Percentiles rank a stretch among this genome's conserved stretches.
Evolutionary conservation across 1,284 basidiomycete genomes (phyloP).

Genomic region (Exobasidium rhododendri): DNA sequence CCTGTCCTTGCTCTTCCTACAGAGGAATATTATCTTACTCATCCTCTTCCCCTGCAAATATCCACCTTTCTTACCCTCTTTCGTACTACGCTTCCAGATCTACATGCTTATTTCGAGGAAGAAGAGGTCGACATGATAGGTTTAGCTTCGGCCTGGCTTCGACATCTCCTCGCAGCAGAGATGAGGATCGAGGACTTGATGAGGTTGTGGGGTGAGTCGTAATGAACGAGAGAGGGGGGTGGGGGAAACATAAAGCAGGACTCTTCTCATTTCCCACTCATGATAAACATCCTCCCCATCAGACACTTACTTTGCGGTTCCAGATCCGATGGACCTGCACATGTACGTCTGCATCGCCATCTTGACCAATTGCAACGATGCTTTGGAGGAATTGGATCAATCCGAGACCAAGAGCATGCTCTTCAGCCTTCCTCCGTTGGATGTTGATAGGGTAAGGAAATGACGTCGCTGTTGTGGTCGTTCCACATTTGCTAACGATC

Average conservation of each 20-base stretch:
- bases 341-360: constrained; percentile 55
- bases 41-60: constrained; percentile 45
- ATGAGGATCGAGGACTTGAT: constrained; percentile 51
- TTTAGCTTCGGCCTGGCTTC: constrained; percentile 51
- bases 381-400: constrained; percentile 54
- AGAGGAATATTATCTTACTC: constrained; percentile 30
- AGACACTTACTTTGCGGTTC: constrained; percentile 52
- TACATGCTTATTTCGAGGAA: constrained; percentile 55
- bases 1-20: background rate
- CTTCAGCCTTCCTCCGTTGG: constrained; percentile 48
- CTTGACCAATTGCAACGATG: constrained; percentile 53
- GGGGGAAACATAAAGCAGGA: background rate
- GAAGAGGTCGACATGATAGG: constrained; percentile 53
- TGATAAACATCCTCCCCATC: too few species aligned
- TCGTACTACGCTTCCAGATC: constrained; percentile 50
- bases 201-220: constrained; percentile 41
- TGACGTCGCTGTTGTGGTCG: too few species aligned
- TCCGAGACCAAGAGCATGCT: constrained; percentile 53
- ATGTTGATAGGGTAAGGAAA: constrained; percentile 43
- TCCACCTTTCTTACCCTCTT: constrained; percentile 54
- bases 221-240: constrained; percentile 14
- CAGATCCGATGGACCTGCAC: constrained; percentile 52
- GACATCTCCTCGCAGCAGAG: constrained; percentile 50
- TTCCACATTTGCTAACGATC: background rate
- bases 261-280: too few species aligned